phyloP scores from a whole-genome alignment of 495 filamentous ascomycete species.

The Usnea hakonensis region DNA sequence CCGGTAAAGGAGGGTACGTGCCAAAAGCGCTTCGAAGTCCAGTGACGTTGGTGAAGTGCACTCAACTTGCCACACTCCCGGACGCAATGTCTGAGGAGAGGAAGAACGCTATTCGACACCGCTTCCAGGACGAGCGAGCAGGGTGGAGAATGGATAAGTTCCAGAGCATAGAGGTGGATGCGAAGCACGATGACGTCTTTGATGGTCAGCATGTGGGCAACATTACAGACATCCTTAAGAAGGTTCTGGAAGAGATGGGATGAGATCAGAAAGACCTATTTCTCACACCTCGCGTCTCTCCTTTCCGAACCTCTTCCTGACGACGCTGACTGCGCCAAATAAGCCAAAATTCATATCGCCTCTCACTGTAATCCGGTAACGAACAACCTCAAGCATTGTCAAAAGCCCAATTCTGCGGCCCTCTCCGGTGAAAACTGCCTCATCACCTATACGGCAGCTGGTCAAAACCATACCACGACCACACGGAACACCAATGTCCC shows the following conservation, averaged over 20 bases:
- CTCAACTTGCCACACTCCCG: constrained; percentile 5
- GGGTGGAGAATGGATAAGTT: constrained; percentile 17
- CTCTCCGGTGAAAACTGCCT: too few relatives aligned
- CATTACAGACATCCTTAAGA: constrained; percentile 13
- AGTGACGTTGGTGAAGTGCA: constrained; percentile 20
- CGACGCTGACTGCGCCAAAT: too few relatives aligned
- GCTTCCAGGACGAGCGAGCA: constrained; percentile 15
- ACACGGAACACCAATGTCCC: too few relatives aligned
- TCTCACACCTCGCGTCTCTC: too few relatives aligned
- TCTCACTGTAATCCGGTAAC: too few relatives aligned
- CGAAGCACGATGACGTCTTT: constrained; percentile 19
- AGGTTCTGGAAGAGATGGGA: neutral
- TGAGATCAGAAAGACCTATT: neutral
- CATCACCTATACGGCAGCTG: too few relatives aligned
- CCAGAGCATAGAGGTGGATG: constrained; percentile 9
- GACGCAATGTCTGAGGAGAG: constrained; percentile 6
- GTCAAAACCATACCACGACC: too few relatives aligned
- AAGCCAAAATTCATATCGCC: too few relatives aligned
- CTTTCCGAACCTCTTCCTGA: too few relatives aligned
- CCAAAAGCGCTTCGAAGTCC: constrained; percentile 5
- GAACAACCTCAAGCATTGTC: too few relatives aligned
- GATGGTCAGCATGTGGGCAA: constrained; percentile 9
- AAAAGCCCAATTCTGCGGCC: too few relatives aligned
- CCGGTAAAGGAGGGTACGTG: constrained; percentile 1
- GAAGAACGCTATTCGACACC: constrained; percentile 6